phyloP scores from a whole-genome alignment of 2,329 filamentous ascomycete species.

The Daldinia eschscholtzii region DNA sequence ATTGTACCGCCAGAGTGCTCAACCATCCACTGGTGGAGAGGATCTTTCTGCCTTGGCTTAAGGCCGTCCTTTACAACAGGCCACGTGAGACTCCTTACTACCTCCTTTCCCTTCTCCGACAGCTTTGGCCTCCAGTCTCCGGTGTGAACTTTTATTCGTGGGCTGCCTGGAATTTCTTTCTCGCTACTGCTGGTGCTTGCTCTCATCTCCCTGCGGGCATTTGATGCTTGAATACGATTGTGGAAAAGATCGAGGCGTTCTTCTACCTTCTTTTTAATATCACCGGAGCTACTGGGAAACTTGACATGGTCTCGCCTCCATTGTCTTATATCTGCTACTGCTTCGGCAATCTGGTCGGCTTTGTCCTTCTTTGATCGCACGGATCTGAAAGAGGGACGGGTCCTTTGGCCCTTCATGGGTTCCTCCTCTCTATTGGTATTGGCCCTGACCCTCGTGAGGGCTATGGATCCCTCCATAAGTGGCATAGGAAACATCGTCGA shows the following conservation, averaged over 20 bases:
- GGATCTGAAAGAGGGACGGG: background rate
- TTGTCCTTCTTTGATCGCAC: background rate
- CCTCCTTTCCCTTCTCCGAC: conserved; percentile 19
- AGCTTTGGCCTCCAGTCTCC: conserved; percentile 22
- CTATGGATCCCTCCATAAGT: background rate
- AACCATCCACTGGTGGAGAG: conserved; percentile 48
- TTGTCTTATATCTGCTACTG: background rate
- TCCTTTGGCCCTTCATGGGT: background rate
- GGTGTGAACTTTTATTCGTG: background rate
- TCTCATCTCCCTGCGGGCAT: background rate
- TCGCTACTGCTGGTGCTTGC: background rate
- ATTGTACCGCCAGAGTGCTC: conserved; percentile 48
- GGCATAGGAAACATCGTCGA: background rate
- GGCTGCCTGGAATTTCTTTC: background rate
- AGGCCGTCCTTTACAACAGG: background rate
- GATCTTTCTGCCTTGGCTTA: conserved; percentile 42
- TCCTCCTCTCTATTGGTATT: background rate
- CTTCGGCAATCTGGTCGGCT: background rate
- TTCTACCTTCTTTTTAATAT: background rate
- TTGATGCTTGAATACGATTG: background rate
- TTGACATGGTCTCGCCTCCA: background rate
- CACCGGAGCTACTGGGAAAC: background rate
- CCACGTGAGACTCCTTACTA: conserved; percentile 18
- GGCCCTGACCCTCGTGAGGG: background rate
- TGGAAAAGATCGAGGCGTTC: background rate